Base-by-base conservation (phyloP, 208 protist genomes). In the Herpetomonas samuelpessoai region DNA sequence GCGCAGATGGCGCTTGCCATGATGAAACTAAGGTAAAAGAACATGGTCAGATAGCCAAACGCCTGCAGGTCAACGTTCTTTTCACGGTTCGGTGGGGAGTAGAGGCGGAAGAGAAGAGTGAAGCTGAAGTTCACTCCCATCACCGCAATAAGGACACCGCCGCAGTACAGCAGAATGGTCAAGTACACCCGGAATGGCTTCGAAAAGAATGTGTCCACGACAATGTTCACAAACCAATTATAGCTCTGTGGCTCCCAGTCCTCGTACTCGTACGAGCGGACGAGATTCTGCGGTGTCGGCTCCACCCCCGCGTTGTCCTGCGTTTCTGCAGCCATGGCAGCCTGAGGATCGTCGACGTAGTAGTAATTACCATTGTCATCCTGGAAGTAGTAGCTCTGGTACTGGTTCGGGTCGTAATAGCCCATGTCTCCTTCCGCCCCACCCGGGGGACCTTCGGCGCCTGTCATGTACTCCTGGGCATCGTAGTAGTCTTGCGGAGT, bases 1-100 rank as follows among this genome's bases (percentile, higher is more conserved):
- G 74, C 72, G 45, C 89, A 92, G 50, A 92, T 76, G 26, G 63
- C 60, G 10, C 72, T 71, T 0, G 83, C 76, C 14, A 90, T 38
- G 10, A 86, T 68, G 48, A 96, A 90, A 63, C 75, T 91, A 19
- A 92, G 31, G 55, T 82, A 88, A 27, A 93, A 84, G 64, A 96
- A 96, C 54, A 89, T 84, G 27, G 74, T 57, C 3, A 87, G 71
- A 70, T 86, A 96, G 3, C 71, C 65, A 16, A 96, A 72, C 10
- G 71, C 65, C 49, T 85, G 71, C 31, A 81, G 51, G 47, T 69
- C 41, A 50, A 54, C 57, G 35, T 68, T 83, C 0, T 57, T 44
- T 49, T 53, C 60, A 2, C 59, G 60, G 45, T 64, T 58, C 7
- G 76, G 79, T 9, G 89, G 79, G 2, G 62, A 30, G 48, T 78